Conservation (phyloP, 495 filamentous ascomycete genomes). For the Aspergillus homomorphus region DNA sequence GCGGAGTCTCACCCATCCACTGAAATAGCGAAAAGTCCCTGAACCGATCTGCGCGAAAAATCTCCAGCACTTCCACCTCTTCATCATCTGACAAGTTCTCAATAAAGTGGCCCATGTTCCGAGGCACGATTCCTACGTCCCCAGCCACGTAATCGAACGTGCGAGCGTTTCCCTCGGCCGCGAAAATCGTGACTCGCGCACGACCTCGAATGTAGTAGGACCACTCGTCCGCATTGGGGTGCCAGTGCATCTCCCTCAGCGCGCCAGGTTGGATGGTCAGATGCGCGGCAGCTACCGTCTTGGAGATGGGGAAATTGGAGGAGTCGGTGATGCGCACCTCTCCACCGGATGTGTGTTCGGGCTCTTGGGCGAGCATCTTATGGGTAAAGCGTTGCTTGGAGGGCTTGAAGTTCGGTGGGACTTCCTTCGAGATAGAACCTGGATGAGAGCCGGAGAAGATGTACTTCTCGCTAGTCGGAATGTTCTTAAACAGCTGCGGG, state of each 20-base stretch:
- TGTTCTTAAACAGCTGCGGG: conserved; percentile 55
- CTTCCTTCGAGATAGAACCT: conserved; percentile 38
- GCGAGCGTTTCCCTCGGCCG: conserved; percentile 6
- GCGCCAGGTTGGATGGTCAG: conserved; percentile 55
- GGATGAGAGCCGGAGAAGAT: conserved; percentile 64
- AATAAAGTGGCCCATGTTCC: conserved; percentile 57
- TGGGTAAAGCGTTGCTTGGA: conserved; percentile 60
- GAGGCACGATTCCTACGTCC: conserved; percentile 59
- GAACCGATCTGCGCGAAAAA: conserved; percentile 57
- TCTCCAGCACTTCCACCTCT: conserved; percentile 55
- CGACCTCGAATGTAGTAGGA: conserved; percentile 9
- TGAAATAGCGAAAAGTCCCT: conserved; percentile 64
- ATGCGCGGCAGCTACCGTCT: conserved; percentile 62
- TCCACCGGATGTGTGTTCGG: conserved; percentile 52
- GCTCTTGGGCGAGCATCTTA: conserved; percentile 57
- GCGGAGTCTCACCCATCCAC: conserved; percentile 66
- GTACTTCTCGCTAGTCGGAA: conserved; percentile 61
- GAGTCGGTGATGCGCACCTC: conserved; percentile 62
- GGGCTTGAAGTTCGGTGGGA: conserved; percentile 49
- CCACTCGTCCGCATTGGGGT: conserved; percentile 11
- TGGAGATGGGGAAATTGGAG: conserved; percentile 62
- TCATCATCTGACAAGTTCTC: conserved; percentile 41
- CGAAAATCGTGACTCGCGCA: conserved; percentile 9
- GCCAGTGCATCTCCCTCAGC: conserved; percentile 46
- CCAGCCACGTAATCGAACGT: conserved; percentile 45